Conservation (phyloP, 148 eudicot species). For the Tetragonia tetragonoides region DNA sequence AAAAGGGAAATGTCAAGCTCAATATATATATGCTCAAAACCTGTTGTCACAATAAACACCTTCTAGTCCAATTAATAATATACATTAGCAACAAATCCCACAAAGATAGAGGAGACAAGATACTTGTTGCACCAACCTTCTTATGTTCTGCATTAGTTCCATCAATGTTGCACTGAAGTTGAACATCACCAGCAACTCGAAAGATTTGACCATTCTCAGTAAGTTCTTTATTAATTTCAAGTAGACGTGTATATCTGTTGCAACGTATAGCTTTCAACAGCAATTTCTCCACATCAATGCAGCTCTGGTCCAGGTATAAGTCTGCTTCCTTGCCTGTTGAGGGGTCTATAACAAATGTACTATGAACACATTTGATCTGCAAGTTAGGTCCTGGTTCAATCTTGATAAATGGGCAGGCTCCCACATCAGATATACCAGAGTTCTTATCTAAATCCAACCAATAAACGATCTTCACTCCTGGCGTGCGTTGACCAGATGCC, state of each 20-base stretch:
- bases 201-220: conserved; percentile 60
- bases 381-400: conserved; percentile 88
- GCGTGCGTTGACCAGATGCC: conserved; percentile 64
- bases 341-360: conserved; percentile 92
- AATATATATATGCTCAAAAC: not conserved
- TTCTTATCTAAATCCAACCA: conserved; percentile 84
- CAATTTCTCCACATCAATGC: conserved; percentile 90
- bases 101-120: conserved; percentile 10
- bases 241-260: conserved; percentile 85
- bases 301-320: conserved; percentile 65
- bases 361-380: conserved; percentile 79
- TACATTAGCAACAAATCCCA: conserved; percentile 13
- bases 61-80: conserved; percentile 1
- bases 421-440: conserved; percentile 55
- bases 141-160: conserved; percentile 37
- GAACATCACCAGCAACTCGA: conserved; percentile 63
- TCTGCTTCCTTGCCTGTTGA: conserved; percentile 83
- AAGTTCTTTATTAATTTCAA: conserved; percentile 84
- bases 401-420: conserved; percentile 67
- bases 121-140: conserved; percentile 48
- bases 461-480: conserved; percentile 79
- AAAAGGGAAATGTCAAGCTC: not conserved
- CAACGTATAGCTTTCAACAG: conserved; percentile 81
- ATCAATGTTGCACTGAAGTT: conserved; percentile 49
- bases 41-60: not conserved